Base-by-base conservation (phyloP, 257 asterid species). In the Solanum piurae region DNA sequence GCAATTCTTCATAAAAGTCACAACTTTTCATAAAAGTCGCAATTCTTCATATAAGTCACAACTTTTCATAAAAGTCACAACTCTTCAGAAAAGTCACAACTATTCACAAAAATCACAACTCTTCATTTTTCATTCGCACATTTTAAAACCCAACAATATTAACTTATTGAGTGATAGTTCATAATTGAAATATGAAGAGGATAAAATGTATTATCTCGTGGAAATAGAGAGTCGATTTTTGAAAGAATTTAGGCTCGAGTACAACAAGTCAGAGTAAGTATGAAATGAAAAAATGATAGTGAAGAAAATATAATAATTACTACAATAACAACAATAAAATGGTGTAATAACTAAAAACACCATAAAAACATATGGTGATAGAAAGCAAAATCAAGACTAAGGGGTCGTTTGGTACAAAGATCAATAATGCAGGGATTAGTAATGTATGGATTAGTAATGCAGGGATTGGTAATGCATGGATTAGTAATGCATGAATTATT, bases 1-100 rank as follows among this genome's bases (percentile, higher is more conserved):
- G 0, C 62, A 52, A 52, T 0, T 52, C 0, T 52, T 52, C 62
- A 52, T 18, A 6, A 0, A 18, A 52, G 1, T 52, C 9, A 0
- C 9, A 18, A 16, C 0, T 52, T 0, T 52, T 52, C n/a, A 52
- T 52, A 52, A 1, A 52, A 52, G 9, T 16, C n/a, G 0, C 9
- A 52, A 52, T 0, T 16, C 0, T 18, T 52, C 62, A 52, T 16
- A 6, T 0, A 52, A 52, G 4, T 52, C 9, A 0, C 21, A 49
- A 49, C 0, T 49, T 0, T 49, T 49, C 21, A 16, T 5, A 49
- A 5, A 49, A 49, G 3, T 49, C 21, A 52, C 62, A 16, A 52
- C 9, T 52, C 0, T 18, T 16, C 23, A 2, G 0, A 52, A 52
- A 52, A 52, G 23, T 52, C 62, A 52, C 1, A 52, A 16, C 9